Conservation (phyloP, 139 green algal species). For the Volvox africanus region DNA sequence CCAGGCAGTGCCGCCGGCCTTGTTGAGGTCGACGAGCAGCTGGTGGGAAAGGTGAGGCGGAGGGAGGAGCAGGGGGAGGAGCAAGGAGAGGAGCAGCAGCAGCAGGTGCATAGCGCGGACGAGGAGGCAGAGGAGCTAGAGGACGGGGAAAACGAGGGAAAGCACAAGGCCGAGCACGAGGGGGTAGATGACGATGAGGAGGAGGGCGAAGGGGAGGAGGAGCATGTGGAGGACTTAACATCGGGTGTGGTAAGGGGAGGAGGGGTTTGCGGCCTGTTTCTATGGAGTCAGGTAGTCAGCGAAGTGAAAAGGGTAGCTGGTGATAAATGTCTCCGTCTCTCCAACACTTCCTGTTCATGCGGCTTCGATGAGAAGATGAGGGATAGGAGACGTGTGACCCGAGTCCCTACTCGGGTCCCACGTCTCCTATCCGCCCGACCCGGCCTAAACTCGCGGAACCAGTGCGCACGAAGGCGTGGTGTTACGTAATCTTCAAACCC, state of each 20-base stretch:
- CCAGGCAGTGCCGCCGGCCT: no score
- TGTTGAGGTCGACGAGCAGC: not conserved
- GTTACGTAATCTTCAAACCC: no score
- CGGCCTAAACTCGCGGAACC: no score
- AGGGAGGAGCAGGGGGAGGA: not conserved
- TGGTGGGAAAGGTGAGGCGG: not conserved
- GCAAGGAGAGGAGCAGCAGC: not conserved
- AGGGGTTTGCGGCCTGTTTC: not conserved
- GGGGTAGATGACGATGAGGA: not conserved
- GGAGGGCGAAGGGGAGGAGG: not conserved
- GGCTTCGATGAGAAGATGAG: not conserved
- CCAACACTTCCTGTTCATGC: no score
- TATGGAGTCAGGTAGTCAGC: not conserved
- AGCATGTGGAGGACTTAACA: not conserved
- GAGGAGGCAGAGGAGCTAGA: not conserved
- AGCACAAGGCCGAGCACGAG: not conserved
- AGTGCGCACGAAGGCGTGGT: no score
- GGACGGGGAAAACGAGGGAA: not conserved
- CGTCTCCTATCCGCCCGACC: no score
- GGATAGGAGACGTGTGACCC: not conserved
- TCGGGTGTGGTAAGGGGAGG: not conserved
- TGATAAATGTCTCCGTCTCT: not conserved
- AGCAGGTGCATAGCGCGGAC: not conserved
- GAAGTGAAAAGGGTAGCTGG: not conserved
- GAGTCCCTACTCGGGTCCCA: no score